Evolutionary conservation across 441 rosid genomes (phyloP).

Genomic region (Capsella rubella): DNA sequence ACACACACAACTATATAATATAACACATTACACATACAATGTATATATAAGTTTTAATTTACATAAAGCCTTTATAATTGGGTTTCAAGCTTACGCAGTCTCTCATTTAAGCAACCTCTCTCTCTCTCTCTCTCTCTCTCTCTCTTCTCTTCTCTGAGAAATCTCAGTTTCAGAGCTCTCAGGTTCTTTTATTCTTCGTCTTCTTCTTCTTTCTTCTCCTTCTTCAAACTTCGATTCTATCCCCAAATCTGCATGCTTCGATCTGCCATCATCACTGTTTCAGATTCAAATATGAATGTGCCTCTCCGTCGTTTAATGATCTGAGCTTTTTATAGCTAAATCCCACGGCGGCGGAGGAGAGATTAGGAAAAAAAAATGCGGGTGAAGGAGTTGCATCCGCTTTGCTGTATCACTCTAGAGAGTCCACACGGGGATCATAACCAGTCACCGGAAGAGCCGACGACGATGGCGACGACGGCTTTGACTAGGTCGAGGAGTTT

Average conservation of each 20-base stretch:
- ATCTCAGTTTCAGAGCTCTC: slow-evolving; percentile 57
- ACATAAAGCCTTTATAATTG: slow-evolving; percentile 46
- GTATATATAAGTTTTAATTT: slow-evolving; percentile 15
- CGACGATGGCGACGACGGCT: slow-evolving; percentile 1
- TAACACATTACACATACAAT: slow-evolving; percentile 4
- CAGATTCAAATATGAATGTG: slow-evolving; percentile 20
- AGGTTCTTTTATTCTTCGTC: slow-evolving; percentile 39
- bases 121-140: slow-evolving; percentile 38
- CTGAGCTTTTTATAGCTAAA: slow-evolving; percentile 3
- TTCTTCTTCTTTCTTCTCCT: slow-evolving; percentile 34
- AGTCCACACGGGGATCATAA: slow-evolving; percentile 54
- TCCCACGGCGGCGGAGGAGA: too few species aligned
- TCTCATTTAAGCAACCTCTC: slow-evolving; percentile 46
- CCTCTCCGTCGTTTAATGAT: slow-evolving; percentile 36
- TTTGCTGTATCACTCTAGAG: slow-evolving; percentile 89
- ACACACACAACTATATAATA: slow-evolving; percentile 11
- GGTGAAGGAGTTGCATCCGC: slow-evolving; percentile 90
- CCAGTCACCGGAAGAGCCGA: slow-evolving; percentile 66
- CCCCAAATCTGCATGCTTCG: slow-evolving; percentile 40
- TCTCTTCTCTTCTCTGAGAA: slow-evolving; percentile 43
- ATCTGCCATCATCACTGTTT: not conserved
- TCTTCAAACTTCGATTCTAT: not conserved
- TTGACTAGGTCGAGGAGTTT: slow-evolving; percentile 70
- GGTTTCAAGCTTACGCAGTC: slow-evolving; percentile 50
- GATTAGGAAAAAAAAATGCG: slow-evolving; percentile 55